Evolutionary conservation across 495 filamentous ascomycete species (phyloP).

Genomic region (Lophiostoma macrostomum): DNA sequence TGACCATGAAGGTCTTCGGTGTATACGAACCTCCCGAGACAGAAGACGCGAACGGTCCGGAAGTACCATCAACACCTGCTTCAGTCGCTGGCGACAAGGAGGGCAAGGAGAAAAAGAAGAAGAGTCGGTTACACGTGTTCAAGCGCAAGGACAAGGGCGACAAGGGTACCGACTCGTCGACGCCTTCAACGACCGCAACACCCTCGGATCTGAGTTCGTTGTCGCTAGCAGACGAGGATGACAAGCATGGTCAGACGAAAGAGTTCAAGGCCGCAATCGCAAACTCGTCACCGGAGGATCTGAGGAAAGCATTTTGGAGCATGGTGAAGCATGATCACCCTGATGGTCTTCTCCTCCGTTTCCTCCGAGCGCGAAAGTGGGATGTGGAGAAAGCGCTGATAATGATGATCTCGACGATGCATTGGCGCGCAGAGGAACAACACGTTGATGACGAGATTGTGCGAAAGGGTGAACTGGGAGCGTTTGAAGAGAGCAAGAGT

Average conservation of each 20-base stretch:
- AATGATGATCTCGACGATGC: slow-evolving; percentile 92
- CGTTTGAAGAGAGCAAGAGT: slow-evolving; percentile 57
- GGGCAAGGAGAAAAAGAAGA: slow-evolving; percentile 61
- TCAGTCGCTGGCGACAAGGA: slow-evolving; percentile 34
- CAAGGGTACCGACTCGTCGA: slow-evolving; percentile 42
- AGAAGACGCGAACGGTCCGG: slow-evolving; percentile 27
- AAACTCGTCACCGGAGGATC: slow-evolving; percentile 68
- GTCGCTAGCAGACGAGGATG: slow-evolving; percentile 58
- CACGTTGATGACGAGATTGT: slow-evolving; percentile 88
- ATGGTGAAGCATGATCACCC: slow-evolving; percentile 97
- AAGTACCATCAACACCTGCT: slow-evolving; percentile 34
- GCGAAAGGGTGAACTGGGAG: slow-evolving; percentile 66
- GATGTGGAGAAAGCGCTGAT: slow-evolving; percentile 88
- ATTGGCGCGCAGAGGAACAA: slow-evolving; percentile 78
- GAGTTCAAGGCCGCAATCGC: slow-evolving; percentile 78
- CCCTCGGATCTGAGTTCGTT: slow-evolving; percentile 35
- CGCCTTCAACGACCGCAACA: slow-evolving; percentile 29
- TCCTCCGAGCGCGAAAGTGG: slow-evolving; percentile 93
- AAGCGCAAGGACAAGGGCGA: slow-evolving; percentile 57
- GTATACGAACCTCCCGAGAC: slow-evolving; percentile 43
- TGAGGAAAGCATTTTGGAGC: slow-evolving; percentile 82
- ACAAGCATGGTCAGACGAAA: slow-evolving; percentile 91
- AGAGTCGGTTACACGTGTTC: slow-evolving; percentile 64
- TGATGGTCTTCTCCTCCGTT: slow-evolving; percentile 81
- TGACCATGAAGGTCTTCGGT: slow-evolving; percentile 75